A percentile compares a stretch with the other conserved stretches of the same genome.
phyloP scores from a whole-genome alignment of 2,329 filamentous ascomycete genomes.

The Fusarium ramigenum region DNA sequence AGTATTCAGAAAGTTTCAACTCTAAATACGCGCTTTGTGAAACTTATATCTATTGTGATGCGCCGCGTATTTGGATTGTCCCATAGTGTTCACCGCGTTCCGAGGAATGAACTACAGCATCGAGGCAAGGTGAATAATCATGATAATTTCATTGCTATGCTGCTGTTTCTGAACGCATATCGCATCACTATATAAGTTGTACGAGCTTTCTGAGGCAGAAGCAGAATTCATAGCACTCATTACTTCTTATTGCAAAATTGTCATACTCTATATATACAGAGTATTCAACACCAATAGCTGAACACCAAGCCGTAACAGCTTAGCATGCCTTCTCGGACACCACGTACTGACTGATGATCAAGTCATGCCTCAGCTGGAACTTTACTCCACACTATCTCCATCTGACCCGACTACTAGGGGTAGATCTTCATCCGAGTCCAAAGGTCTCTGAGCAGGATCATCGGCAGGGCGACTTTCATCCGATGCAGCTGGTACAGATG shows the following conservation, averaged over 20 bases:
- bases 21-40: neutral
- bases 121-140: too few relatives aligned
- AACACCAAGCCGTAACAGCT: accelerated
- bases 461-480: neutral
- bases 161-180: too few relatives aligned
- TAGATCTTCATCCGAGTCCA: accelerated
- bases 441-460: accelerated
- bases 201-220: too few relatives aligned
- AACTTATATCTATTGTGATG: neutral
- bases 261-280: neutral
- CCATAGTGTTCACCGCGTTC: too few relatives aligned
- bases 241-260: accelerated
- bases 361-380: too few relatives aligned
- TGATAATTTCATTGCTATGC: too few relatives aligned
- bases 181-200: too few relatives aligned
- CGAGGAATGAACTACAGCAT: too few relatives aligned
- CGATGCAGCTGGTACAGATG: neutral
- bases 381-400: neutral
- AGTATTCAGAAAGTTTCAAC: accelerated
- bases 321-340: accelerated
- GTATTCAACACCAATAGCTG: too few relatives aligned
- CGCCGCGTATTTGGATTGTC: accelerated
- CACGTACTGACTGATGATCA: neutral
- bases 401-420: accelerated
- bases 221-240: accelerated